Base-by-base conservation (phyloP, 2,329 filamentous ascomycete species). In the Neopestalotiopsis sp. region DNA sequence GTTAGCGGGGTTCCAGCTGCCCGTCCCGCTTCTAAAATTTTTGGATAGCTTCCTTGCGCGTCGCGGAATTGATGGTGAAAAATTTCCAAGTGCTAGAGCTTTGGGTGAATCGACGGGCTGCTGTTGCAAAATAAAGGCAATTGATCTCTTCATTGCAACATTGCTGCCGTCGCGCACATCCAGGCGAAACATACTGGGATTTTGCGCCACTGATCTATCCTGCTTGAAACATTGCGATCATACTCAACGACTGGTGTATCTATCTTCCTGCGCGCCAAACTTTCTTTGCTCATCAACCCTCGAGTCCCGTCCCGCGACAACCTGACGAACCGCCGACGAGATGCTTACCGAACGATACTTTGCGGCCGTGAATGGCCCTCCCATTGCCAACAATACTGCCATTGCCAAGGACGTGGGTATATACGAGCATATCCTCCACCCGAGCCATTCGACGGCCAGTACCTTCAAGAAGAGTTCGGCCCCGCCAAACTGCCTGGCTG, bases 391-490 rank as follows among this genome's bases (percentile, higher is more conserved):
- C 75, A 90, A 90, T 77, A 90, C 89, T 1, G 86, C 88, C 72
- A 84, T 91, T 66, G 85, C 88, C 68, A 90, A 95, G 81, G 94
- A 98, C 82, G 91, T 94, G 64, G 94, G 93, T 75, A 94, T 98
- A 77, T 96, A 97, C 82, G 81, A 93, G 68, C 93, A 97, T 80
- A 91, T 94, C 71, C 88, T 94, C 74, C 92, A 94, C 75, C 95
- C 95, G 56, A 87, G 91, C 67, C 88, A 91, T 72, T 87, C 89
- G n/a, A 89, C 94, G 77, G 91, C 92, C 76, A 85, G 90, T 71
- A 88, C 91, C 62, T 95, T 96, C 86, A 98, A 98, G 86, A 98
- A 97, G 83, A 97, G 93, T 84, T 92, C 93, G 17, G 90, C 91
- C n/a, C 87, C 91, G 32, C 84, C 87, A 69, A 93, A 95, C 79